Conservation (phyloP, 2,329 filamentous ascomycete species). For the Penicillium sp. region DNA sequence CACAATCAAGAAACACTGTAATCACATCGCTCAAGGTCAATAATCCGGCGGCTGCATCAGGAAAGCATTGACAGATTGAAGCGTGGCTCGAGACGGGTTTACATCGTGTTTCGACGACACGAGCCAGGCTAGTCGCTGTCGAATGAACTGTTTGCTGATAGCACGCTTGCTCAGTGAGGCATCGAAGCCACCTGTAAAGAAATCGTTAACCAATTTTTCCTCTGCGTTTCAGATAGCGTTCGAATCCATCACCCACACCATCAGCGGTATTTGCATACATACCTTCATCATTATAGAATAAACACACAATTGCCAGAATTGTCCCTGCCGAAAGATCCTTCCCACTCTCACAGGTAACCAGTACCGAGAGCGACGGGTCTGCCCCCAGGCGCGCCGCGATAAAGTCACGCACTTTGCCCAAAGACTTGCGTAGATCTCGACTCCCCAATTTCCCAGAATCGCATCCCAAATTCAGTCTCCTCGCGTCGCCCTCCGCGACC, state of each 20-base stretch:
- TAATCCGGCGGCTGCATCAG: constrained; percentile 58
- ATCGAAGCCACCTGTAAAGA: constrained; percentile 31
- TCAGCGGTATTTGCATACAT: constrained; percentile 23
- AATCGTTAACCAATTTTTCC: constrained; percentile 13
- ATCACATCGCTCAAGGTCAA: constrained; percentile 16
- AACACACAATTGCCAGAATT: constrained; percentile 71
- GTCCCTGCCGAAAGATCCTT: constrained; percentile 77
- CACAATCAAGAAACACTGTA: constrained; percentile 7
- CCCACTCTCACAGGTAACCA: constrained; percentile 71
- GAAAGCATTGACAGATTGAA: constrained; percentile 90
- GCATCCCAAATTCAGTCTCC: constrained; percentile 57
- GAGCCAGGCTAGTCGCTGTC: constrained; percentile 74
- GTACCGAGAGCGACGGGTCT: constrained; percentile 36
- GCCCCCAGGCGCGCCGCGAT: constrained; percentile 37
- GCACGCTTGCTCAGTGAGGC: constrained; percentile 24
- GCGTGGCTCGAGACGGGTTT: constrained; percentile 77
- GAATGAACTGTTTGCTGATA: constrained; percentile 73
- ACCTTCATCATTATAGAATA: constrained; percentile 65
- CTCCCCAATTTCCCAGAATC: constrained; percentile 73
- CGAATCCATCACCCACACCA: constrained; percentile 11
- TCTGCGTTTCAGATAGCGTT: constrained; percentile 19
- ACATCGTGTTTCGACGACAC: constrained; percentile 72
- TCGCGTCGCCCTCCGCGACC: constrained; percentile 38
- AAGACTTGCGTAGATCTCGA: constrained; percentile 70
- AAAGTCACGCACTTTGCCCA: constrained; percentile 62